Base-by-base conservation (phyloP, 768 basidiomycete genomes). In the Dioszegia aurantiaca region DNA sequence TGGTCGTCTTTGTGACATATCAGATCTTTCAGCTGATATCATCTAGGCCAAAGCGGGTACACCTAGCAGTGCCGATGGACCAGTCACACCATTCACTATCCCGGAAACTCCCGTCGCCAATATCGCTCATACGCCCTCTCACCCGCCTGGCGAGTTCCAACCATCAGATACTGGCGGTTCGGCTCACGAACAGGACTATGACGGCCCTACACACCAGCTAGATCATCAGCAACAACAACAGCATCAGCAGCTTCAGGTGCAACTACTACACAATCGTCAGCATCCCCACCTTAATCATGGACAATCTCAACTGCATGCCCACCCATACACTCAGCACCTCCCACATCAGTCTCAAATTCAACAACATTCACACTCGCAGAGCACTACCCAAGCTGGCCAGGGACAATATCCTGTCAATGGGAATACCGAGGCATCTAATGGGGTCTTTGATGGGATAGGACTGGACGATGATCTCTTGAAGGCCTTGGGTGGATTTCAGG, bases 71-170 rank as follows among this genome's bases (percentile, higher is more conserved):
- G 54, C 30, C 42, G 54, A 43, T 30, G 41, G 42, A 44, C 54
- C 54, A 3, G 8, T 10, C 14, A 36, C 43, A 23, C 54, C 41
- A 5, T 45, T 43, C 41, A 39, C 36, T 43, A 30, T 55, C 5
- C 41, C 54, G 21, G 39, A 44, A 24, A 45, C 54, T 3, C 42
- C 41, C 4, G 28, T 16, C 5, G 24, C 31, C 21, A 45, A 45
- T 36, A 43, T 55, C 28, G 28, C 30, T 5, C 54, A 31, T 21
- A 43, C 54, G 11, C 42, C 41, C 19, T 55, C 54, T 2, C 54
- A 55, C 23, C 42, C 54, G 27, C 54, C 54, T 12, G 41, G 42
- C 27, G 42, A 55, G 19, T 44, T 36, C 41, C 54, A 55, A 24
- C 41, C 54, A 1, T 43, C 40, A 5, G 36, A 30, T 6, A 3